Percentiles rank a stretch among this genome's conserved stretches.
phyloP scores from a whole-genome alignment of 2,329 filamentous ascomycete species.

The Colletotrichum tropicicola region DNA sequence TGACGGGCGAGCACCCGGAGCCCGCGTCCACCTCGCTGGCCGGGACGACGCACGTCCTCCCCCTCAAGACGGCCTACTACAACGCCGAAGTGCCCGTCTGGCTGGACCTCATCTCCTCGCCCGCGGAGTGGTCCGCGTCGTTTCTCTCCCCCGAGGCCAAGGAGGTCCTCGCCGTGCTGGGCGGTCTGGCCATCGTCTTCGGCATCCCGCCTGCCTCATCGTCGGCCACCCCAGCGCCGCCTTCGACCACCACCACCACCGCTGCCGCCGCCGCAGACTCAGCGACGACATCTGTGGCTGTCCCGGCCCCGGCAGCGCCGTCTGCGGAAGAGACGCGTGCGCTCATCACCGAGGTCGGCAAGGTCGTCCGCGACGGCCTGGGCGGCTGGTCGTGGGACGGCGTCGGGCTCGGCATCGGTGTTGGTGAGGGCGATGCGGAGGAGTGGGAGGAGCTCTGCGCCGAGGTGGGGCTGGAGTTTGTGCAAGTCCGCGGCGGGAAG shows the following conservation, averaged over 20 bases:
- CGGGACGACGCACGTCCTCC: conserved; percentile 65
- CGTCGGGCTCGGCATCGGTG: conserved; percentile 66
- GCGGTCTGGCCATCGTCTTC: conserved; percentile 66
- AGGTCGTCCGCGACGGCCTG: conserved; percentile 64
- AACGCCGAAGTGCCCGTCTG: conserved; percentile 68
- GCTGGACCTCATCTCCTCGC: conserved; percentile 68
- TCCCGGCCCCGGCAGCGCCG: too few relatives aligned
- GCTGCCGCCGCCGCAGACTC: neutral
- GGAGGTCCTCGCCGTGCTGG: conserved; percentile 70
- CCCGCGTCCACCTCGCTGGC: conserved; percentile 56
- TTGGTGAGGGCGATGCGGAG: conserved; percentile 56
- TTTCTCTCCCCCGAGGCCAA: conserved; percentile 69
- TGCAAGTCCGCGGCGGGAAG: conserved; percentile 57
- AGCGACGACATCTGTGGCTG: neutral
- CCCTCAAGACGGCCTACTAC: conserved; percentile 70
- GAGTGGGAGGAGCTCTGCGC: conserved; percentile 70
- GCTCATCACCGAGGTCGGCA: conserved; percentile 61
- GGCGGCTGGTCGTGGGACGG: conserved; percentile 73
- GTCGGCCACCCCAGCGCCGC: too few relatives aligned
- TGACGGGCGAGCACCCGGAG: conserved; percentile 58
- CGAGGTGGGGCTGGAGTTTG: conserved; percentile 69
- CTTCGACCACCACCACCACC: neutral
- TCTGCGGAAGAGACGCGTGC: conserved; percentile 40
- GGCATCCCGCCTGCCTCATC: conserved; percentile 44
- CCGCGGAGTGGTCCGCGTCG: conserved; percentile 63